Base-by-base conservation (phyloP, 805 yeast species). In the Kazachstania psychrophila region DNA sequence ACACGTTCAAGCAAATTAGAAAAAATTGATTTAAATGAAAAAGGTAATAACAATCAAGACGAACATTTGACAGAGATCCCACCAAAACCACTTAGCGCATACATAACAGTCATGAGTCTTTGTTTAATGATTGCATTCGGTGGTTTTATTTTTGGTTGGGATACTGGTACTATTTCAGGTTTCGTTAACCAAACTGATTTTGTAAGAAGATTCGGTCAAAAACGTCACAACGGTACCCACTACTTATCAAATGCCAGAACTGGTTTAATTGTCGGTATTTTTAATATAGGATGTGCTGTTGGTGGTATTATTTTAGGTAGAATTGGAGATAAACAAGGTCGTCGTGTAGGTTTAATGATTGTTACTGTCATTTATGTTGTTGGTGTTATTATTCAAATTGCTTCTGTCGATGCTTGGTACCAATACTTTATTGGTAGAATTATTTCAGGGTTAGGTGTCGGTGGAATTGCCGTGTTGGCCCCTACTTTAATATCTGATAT, bases 271-370 rank as follows among this genome's bases (percentile, higher is more conserved):
- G 75, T 75, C 26, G 61, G 75, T 34, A 66, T 74, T 43, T 79
- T 78, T 66, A 77, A 77, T 63, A 65, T 79, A 46, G 84, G 83
- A 38, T 77, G 84, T 65, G 82, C 82, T 62, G 64, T 79, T 53
- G 87, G 86, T 47, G 77, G 85, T 66, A 81, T 82, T 38, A 61
- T 77, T 37, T 86, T 86, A 8, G 24, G 29, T 2, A 32, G 18
- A 13, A 6, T 32, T n/a, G 35, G 29, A 5, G 35, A 32, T 32
- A 55, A 79, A 80, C 58, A 55, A 77, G 86, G 86, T 49, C 70
- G 86, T 65, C 73, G 78, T 58, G 48, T 64, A 28, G 83, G 79
- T 51, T 56, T 79, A 34, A 73, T 74, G 73, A 52, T 67, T 26
- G 69, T 76, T 44, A 71, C 49, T 9, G 16, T 13, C 12, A 25